phyloP scores from a whole-genome alignment of 2,329 filamentous ascomycete genomes.

The Monosporascus sp. region DNA sequence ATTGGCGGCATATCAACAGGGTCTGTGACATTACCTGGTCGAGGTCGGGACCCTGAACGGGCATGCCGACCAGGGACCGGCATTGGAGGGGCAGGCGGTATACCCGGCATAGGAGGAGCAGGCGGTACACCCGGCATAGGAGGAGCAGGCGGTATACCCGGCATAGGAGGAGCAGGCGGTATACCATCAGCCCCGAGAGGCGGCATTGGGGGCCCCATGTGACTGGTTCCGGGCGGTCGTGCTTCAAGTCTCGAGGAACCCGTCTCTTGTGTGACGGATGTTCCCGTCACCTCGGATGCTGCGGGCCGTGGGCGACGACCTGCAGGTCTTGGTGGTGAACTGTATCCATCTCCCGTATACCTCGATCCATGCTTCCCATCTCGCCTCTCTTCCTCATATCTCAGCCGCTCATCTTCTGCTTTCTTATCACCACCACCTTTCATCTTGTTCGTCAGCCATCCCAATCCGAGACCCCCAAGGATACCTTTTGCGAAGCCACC shows the following conservation, averaged over 20 bases:
- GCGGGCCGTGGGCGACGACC: constrained; percentile 23
- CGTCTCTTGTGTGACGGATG: constrained; percentile 23
- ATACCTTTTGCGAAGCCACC: constrained; percentile 53
- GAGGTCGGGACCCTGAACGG: constrained; percentile 30
- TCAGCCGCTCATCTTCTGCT: constrained; percentile 42
- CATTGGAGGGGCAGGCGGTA: neutral
- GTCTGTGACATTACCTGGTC: constrained; percentile 34
- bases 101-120: constrained; percentile 2
- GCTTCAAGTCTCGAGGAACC: constrained; percentile 36
- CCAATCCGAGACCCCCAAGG: constrained; percentile 59
- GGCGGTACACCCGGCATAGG: neutral
- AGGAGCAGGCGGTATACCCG: neutral
- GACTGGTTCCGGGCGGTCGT: constrained; percentile 27
- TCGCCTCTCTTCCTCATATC: constrained; percentile 44
- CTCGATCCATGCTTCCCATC: constrained; percentile 57
- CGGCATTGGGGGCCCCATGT: constrained; percentile 33
- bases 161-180: neutral
- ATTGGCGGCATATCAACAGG: constrained; percentile 48
- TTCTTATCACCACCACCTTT: constrained; percentile 51
- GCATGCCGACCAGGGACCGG: constrained; percentile 16
- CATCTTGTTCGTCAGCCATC: constrained; percentile 63
- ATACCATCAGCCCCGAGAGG: constrained; percentile 25
- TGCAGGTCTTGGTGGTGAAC: constrained; percentile 38
- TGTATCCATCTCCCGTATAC: constrained; percentile 65
- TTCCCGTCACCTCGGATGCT: constrained; percentile 22